Evolutionary conservation across 2,329 filamentous ascomycete species (phyloP), one percentile per base, ranked within the genome.

Genomic region (Penicillium sp.): DNA sequence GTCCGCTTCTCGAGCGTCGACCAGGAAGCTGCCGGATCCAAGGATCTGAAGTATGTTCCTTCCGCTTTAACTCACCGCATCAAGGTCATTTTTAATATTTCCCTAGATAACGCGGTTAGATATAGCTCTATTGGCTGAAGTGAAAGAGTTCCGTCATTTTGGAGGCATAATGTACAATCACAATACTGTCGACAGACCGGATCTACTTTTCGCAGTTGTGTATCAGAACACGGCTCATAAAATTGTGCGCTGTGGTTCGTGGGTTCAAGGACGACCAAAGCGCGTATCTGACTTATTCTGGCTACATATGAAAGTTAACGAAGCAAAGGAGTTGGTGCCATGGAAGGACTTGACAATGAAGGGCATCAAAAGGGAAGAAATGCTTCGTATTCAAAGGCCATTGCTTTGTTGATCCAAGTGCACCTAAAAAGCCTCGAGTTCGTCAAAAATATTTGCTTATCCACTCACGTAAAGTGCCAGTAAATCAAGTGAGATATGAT

Each of bases 301-400:
- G 43, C 31, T 51, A 31, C 42, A 26, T 41, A 46, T 51, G 18
- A 51, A 51, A 28, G 42, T 46, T 34, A 42, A 7, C 34, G 10
- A 42, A 51, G 49, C 42, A 18, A 51, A 51, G 29, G 33, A 51
- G 21, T 21, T 51, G 34, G 42, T 51, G 36, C 42, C 34, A 18
- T 51, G 34, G 49, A 34, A 42, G 31, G 42, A 45, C 36, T 39
- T 24, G 23, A 24, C 23, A 24, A 24, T 33, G 21, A 45, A 18
- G 48, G 15, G 39, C 18, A 18, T 51, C 42, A 28, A 31, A 28
- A 45, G 29, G 29, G 48, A 45, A 21, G 39, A 51, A n/a, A 45
- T 51, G 42, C 31, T 45, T 18, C 28, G 48, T 51, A 51, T 51
- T 34, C 26, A 15, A 33, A 15, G 31, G 31, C 31, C 31, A 2